Percentiles rank a stretch among this genome's conserved stretches.
Evolutionary conservation across 441 rosid genomes (phyloP).

Genomic region (Euphorbia neoarborescens): DNA sequence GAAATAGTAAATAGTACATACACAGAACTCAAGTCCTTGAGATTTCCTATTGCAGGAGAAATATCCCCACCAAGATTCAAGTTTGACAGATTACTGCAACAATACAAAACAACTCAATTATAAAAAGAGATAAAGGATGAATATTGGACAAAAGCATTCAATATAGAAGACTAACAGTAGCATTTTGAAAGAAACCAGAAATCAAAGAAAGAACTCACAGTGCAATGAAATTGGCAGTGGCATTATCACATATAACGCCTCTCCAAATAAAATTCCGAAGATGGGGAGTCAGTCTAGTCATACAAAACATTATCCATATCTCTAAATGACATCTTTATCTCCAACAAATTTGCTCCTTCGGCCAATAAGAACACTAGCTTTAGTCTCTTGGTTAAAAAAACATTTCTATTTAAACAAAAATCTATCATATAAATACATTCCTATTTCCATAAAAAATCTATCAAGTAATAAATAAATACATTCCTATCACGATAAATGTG

Average conservation of each 20-base stretch:
- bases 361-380: conserved; percentile 12
- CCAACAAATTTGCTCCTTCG: conserved; percentile 64
- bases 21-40: conserved; percentile 57
- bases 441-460: no score
- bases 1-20: conserved; percentile 37
- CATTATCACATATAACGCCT: conserved; percentile 73
- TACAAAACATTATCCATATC: conserved; percentile 79
- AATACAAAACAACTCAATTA: conserved; percentile 14
- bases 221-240: conserved; percentile 68
- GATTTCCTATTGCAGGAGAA: conserved; percentile 73
- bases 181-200: conserved; percentile 2
- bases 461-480: no score
- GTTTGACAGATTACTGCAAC: conserved; percentile 70
- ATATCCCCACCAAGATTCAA: conserved; percentile 85
- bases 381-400: conserved; percentile 10
- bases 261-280: conserved; percentile 86
- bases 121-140: conserved; percentile 1
- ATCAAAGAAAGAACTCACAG: conserved; percentile 46
- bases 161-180: background rate
- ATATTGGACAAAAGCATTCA: background rate
- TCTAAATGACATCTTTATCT: conserved; percentile 80
- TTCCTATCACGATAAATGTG: no score
- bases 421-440: no score
- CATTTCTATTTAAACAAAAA: no score
- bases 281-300: conserved; percentile 73